Conservation (phyloP, 495 filamentous ascomycete genomes). For the Aspergillus ostianus region DNA sequence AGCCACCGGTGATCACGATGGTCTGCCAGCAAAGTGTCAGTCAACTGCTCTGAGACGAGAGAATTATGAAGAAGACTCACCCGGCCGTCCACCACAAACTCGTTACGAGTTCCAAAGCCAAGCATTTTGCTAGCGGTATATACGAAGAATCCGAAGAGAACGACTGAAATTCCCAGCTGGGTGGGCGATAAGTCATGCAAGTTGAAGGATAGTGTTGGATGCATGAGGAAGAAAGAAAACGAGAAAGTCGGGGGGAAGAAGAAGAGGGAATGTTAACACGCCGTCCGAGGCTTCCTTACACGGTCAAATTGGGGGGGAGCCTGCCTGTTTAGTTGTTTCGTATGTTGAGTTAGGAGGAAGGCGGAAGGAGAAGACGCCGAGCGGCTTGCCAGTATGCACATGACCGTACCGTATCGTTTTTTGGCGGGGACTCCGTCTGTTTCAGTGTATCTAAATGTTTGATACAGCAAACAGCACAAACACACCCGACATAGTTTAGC, state of each 20-base stretch:
- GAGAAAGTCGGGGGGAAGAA: slow-evolving; percentile 1
- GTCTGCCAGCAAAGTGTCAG: slow-evolving; percentile 52
- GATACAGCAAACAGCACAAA: slow-evolving; percentile 20
- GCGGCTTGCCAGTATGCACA: neutral
- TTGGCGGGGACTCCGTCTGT: neutral
- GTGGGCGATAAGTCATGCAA: slow-evolving; percentile 28
- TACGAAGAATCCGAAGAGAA: slow-evolving; percentile 46
- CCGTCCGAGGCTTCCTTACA: neutral
- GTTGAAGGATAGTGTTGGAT: slow-evolving; percentile 26
- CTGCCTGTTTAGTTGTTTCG: neutral
- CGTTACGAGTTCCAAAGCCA: slow-evolving; percentile 63
- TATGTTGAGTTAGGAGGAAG: neutral
- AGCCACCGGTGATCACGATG: slow-evolving; percentile 85
- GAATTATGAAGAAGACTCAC: slow-evolving; percentile 43
- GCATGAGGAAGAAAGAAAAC: slow-evolving; percentile 27
- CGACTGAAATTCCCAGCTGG: slow-evolving; percentile 39
- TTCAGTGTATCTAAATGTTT: neutral
- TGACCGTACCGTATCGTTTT: neutral
- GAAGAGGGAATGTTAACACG: neutral
- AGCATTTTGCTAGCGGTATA: slow-evolving; percentile 59
- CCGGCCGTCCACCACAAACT: slow-evolving; percentile 77
- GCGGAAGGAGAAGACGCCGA: neutral
- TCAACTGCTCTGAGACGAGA: slow-evolving; percentile 13
- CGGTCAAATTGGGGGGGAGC: neutral
- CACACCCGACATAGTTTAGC: slow-evolving; percentile 19